These are phyloP conservation scores for Lasiodiplodia sp. DNA, from an alignment of 2,329 filamentous ascomycete species.

Conservation along the genomic window DNA sequence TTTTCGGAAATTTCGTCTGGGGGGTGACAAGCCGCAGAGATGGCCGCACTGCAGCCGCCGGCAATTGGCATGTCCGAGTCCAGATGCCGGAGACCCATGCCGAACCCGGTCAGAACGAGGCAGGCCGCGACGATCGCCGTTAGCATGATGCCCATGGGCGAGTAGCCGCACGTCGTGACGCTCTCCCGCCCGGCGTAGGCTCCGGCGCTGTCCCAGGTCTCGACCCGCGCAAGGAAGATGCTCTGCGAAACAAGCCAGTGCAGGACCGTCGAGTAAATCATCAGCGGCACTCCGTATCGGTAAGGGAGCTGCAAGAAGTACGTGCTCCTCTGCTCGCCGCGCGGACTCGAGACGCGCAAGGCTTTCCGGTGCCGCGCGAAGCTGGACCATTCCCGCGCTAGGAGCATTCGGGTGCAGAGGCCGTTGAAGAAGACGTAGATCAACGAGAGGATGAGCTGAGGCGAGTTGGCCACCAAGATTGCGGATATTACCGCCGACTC, in stretches of 20 bases:
- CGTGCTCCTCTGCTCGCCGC: conserved; percentile 36
- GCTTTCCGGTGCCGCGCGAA: conserved; percentile 36
- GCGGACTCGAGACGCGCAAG: conserved; percentile 52
- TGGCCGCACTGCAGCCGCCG: conserved; percentile 12
- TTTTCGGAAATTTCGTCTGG: background rate
- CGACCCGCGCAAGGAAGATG: conserved; percentile 50
- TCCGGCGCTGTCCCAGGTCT: conserved; percentile 19
- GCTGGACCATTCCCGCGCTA: conserved; percentile 54
- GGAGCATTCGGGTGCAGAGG: conserved; percentile 56
- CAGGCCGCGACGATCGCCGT: conserved; percentile 1
- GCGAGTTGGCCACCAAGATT: conserved; percentile 6
- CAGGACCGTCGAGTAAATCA: conserved; percentile 41
- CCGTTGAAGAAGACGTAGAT: conserved; percentile 57
- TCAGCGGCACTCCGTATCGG: conserved; percentile 46
- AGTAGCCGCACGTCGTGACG: conserved; percentile 32
- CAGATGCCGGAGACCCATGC: background rate
- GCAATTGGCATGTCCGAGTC: conserved; percentile 2
- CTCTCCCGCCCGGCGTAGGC: background rate
- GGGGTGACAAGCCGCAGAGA: conserved; percentile 15
- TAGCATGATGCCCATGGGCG: conserved; percentile 33
- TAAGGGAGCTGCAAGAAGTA: conserved; percentile 50
- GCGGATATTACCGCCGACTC: background rate
- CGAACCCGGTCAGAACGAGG: background rate
- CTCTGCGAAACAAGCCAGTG: conserved; percentile 56
- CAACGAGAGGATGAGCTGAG: conserved; percentile 50